Conservation (phyloP, 768 basidiomycete species). For the Paxillus involutus region DNA sequence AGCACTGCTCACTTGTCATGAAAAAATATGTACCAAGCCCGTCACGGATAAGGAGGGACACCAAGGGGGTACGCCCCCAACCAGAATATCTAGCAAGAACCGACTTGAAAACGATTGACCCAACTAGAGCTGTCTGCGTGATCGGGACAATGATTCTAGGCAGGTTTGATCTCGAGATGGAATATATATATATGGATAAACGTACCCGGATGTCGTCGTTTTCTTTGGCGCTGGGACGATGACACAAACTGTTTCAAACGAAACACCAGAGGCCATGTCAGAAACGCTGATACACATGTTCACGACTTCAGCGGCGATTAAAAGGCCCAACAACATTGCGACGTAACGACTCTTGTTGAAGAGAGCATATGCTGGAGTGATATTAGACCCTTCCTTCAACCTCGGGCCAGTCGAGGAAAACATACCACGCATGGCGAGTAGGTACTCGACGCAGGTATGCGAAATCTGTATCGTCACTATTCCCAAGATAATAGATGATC, state of each 20-base stretch:
- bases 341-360: slow-evolving; percentile 35
- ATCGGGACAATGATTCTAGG: slow-evolving; percentile 31
- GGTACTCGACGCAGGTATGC: slow-evolving; percentile 15
- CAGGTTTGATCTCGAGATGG: neutral
- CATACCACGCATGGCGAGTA: slow-evolving; percentile 23
- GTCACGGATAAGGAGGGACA: slow-evolving; percentile 41
- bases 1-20: slow-evolving; percentile 31
- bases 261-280: slow-evolving; percentile 26
- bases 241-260: neutral
- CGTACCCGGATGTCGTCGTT: neutral
- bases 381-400: neutral
- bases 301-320: slow-evolving; percentile 31
- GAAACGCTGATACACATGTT: slow-evolving; percentile 33
- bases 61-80: slow-evolving; percentile 41
- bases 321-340: slow-evolving; percentile 21
- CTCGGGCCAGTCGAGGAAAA: neutral
- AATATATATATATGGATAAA: neutral
- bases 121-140: slow-evolving; percentile 40
- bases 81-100: slow-evolving; percentile 33
- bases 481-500: slow-evolving; percentile 18
- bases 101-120: slow-evolving; percentile 36
- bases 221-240: neutral
- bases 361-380: slow-evolving; percentile 2
- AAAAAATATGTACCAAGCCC: slow-evolving; percentile 45
- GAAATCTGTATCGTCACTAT: slow-evolving; percentile 11